These are phyloP conservation scores for Dichotomopilus funicola DNA, from an alignment of 2,329 filamentous ascomycete genomes.

Conservation along the genomic window DNA sequence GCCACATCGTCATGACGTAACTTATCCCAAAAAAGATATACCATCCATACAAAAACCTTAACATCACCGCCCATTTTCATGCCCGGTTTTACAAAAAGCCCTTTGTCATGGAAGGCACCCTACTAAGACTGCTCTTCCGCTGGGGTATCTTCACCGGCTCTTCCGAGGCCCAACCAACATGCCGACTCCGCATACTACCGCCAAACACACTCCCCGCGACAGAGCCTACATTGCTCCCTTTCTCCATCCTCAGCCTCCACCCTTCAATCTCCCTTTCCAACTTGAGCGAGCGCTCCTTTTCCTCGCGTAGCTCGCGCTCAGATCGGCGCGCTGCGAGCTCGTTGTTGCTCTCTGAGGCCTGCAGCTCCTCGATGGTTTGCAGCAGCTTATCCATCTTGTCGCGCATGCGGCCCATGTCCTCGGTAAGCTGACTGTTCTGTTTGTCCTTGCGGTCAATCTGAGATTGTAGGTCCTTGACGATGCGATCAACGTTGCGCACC, in stretches of 20 bases:
- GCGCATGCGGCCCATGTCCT: slow-evolving; percentile 77
- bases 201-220: slow-evolving; percentile 22
- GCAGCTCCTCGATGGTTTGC: slow-evolving; percentile 86
- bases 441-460: slow-evolving; percentile 94
- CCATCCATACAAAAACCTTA: neutral
- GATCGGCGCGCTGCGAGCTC: slow-evolving; percentile 78
- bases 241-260: slow-evolving; percentile 69
- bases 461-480: slow-evolving; percentile 83
- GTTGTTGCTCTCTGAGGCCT: slow-evolving; percentile 74
- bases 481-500: slow-evolving; percentile 86
- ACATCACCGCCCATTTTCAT: too few species aligned
- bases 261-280: slow-evolving; percentile 85
- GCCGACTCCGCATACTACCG: slow-evolving; percentile 36
- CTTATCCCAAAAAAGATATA: slow-evolving; percentile 1
- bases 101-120: slow-evolving; percentile 65
- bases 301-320: slow-evolving; percentile 84
- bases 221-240: slow-evolving; percentile 29
- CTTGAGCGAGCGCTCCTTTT: slow-evolving; percentile 70
- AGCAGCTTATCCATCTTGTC: slow-evolving; percentile 90
- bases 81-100: slow-evolving; percentile 56
- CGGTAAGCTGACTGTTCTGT: slow-evolving; percentile 69
- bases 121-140: slow-evolving; percentile 59
- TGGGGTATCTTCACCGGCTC: slow-evolving; percentile 52
- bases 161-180: slow-evolving; percentile 35
- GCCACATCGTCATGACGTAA: neutral